These are phyloP conservation scores for Fagus crenata DNA, from an alignment of 306 rosid genomes.

Conservation along the genomic window DNA sequence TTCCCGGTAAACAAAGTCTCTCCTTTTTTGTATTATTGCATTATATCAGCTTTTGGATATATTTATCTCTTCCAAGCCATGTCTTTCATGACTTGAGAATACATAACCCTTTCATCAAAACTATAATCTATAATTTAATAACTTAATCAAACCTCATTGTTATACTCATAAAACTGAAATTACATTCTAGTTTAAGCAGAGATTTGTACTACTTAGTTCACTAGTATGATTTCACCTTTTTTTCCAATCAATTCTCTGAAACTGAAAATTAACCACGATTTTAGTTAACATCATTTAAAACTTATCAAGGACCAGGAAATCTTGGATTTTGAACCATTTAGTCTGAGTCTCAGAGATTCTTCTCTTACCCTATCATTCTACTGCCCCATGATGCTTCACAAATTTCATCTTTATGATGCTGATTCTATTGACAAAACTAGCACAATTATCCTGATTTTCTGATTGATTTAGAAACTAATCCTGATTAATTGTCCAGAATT, in stretches of 20 bases:
- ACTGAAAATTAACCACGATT: not conserved
- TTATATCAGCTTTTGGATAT: not conserved
- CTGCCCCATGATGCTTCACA: not conserved
- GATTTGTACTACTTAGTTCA: conserved; percentile 1
- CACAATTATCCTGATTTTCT: not conserved
- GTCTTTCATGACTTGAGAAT: not conserved
- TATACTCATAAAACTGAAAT: not conserved
- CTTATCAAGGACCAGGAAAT: not conserved
- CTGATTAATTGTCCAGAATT: not conserved
- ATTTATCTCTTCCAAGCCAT: not conserved
- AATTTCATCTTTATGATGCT: not conserved
- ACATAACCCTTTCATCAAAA: not conserved
- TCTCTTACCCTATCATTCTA: not conserved
- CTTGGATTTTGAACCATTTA: not conserved
- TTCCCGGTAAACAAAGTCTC: conserved; percentile 61
- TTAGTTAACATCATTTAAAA: not conserved
- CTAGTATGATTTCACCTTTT: not conserved
- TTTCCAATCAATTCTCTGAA: not conserved
- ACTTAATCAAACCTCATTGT: not conserved
- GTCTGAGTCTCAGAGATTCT: not conserved
- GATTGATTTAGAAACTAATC: not conserved
- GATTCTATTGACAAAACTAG: not conserved
- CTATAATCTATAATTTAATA: not conserved
- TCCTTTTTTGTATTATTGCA: conserved; percentile 13
- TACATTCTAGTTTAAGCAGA: not conserved